Evolutionary conservation across 192 early-diverging fungal species (phyloP), one percentile per base, ranked within the genome.

Genomic region (Coemansia sp.): DNA sequence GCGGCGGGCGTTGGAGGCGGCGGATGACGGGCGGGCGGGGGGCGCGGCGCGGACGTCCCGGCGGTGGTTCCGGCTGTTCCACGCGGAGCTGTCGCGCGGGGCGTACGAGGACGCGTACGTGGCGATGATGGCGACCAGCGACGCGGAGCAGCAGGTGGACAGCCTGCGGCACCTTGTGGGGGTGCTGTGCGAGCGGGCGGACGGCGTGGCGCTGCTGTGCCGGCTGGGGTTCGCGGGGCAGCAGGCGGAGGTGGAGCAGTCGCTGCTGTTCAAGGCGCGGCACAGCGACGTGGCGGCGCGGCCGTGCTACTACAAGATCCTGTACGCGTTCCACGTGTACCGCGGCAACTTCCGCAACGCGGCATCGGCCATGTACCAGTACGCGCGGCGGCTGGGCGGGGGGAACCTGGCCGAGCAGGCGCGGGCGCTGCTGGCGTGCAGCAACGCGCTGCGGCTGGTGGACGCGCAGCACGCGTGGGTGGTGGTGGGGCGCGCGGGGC

Each of bases 271-370:
- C 59, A 76, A 77, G 53, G 78, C 78, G 1, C 68, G 73, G 10
- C 75, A 80, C 56, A 62, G 68, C 58, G 73, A 77, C 11, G 13
- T 43, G 42, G 43, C 60, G 2, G 36, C 34, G 5, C 32, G 39
- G 43, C 60, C 65, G 17, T 69, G 64, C 57, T 72, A 72, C 56
- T 80, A 77, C 65, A 56, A 56, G 47, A 66, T 80, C n/a, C 58
- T 80, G 9, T 77, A 80, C 53, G 48, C 78, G 42, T 77, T 73
- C 65, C 78, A 80, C 22, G 53, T 77, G 2, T 75, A 69, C 53
- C 78, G 78, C 35, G 66, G 73, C 56, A 75, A 80, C 61, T 77
- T 77, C 56, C 68, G 72, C 43, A 73, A 68, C 33, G 78, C 78
- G 3, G 71, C 71, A 7, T 71, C 78, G 29, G 69, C 69, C 50